A percentile compares a stretch with the other conserved stretches of the same genome.
phyloP scores from a whole-genome alignment of 495 filamentous ascomycete species.

The Staphylotrichum tortipilum region DNA sequence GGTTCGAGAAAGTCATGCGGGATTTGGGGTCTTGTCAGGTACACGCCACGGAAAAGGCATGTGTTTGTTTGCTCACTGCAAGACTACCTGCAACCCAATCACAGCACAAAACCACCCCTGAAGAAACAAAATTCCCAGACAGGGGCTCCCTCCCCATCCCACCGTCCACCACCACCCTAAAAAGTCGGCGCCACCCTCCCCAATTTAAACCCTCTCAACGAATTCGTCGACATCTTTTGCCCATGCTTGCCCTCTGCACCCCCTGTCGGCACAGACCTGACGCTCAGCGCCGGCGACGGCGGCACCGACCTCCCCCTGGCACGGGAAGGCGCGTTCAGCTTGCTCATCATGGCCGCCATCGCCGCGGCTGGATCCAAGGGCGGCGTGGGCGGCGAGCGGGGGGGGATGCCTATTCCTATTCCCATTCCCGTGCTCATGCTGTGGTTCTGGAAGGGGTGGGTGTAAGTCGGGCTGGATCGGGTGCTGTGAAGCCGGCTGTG shows the following conservation, averaged over 20 bases:
- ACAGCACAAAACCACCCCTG: no score
- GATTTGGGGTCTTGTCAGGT: no score
- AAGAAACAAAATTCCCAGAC: no score
- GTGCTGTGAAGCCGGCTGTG: neutral
- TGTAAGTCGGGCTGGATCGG: conserved; percentile 1
- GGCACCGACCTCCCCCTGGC: conserved; percentile 15
- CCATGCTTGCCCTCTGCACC: neutral
- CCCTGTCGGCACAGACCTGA: conserved; percentile 7
- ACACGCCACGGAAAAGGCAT: no score
- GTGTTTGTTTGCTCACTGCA: no score
- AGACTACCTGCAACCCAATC: no score
- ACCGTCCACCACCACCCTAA: neutral
- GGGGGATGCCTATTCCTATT: neutral
- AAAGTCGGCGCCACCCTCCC: conserved; percentile 5
- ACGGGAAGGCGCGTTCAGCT: conserved; percentile 21
- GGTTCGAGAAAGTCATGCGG: no score
- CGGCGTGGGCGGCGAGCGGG: conserved; percentile 13
- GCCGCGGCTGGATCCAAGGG: conserved; percentile 12
- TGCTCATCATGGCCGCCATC: conserved; percentile 23
- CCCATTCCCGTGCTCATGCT: neutral
- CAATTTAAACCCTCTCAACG: conserved; percentile 18
- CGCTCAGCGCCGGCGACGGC: conserved; percentile 14
- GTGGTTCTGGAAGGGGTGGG: neutral
- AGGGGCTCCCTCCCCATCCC: no score
- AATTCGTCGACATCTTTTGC: conserved; percentile 17